These are phyloP conservation scores for Paramecium pentaurelia DNA, from an alignment of 73 alveolate species.

Conservation along the genomic window DNA sequence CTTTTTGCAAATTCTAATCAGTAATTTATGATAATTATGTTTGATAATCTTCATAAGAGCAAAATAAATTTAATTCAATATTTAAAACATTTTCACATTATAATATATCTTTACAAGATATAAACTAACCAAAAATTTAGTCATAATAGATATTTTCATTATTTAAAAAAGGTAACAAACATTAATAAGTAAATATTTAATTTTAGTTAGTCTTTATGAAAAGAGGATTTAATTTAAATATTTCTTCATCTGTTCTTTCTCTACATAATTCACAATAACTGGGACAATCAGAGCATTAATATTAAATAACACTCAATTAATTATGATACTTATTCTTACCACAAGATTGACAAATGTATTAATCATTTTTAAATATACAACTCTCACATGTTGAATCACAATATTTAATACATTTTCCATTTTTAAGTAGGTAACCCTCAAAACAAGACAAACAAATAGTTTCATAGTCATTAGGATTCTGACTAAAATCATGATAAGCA, in stretches of 20 bases:
- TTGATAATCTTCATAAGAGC: neutral
- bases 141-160: neutral
- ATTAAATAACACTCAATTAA: neutral
- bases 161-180: neutral
- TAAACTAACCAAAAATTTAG: neutral
- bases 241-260: neutral
- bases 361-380: neutral
- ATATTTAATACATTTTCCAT: neutral
- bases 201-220: neutral
- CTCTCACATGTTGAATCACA: neutral
- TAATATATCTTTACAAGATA: neutral
- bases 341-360: neutral
- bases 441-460: neutral
- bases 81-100: neutral
- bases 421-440: neutral
- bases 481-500: neutral
- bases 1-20: neutral
- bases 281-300: neutral
- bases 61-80: neutral
- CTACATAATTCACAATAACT: neutral
- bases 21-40: neutral
- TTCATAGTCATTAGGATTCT: neutral
- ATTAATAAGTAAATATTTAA: neutral
- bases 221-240: neutral
- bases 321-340: neutral